phyloP scores from a whole-genome alignment of 2,329 filamentous ascomycete genomes.

The Hypoxylon sp. region DNA sequence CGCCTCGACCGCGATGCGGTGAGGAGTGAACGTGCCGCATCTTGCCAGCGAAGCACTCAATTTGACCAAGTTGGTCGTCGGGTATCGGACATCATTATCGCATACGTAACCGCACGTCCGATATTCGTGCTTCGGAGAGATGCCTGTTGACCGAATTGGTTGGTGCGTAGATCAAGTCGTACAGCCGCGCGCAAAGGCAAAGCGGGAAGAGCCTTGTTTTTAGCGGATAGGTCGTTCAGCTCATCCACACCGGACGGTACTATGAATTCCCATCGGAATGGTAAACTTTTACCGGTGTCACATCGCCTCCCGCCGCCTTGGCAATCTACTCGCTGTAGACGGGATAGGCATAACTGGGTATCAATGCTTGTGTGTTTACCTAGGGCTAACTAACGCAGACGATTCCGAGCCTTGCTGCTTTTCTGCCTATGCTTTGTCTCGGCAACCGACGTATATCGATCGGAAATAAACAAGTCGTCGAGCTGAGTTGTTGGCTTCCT shows the following conservation, averaged over 20 bases:
- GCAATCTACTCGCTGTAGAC: background rate
- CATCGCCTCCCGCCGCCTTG: constrained; percentile 24
- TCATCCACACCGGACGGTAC: constrained; percentile 6
- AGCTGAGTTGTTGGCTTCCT: constrained; percentile 2
- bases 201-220: constrained; percentile 16
- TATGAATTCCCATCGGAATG: constrained; percentile 24
- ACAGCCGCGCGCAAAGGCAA: constrained; percentile 34
- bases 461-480: background rate
- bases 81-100: background rate
- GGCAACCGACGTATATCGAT: constrained; percentile 3
- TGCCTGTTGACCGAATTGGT: constrained; percentile 15
- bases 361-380: background rate
- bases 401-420: background rate
- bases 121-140: constrained; percentile 29
- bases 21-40: background rate
- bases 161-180: constrained; percentile 26
- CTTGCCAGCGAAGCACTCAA: constrained; percentile 21
- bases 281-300: constrained; percentile 39
- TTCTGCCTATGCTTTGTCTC: background rate
- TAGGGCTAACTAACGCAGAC: background rate
- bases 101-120: background rate
- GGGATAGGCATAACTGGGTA: background rate
- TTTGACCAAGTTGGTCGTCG: background rate
- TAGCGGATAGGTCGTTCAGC: constrained; percentile 24
- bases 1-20: background rate